Evolutionary conservation across 768 basidiomycete genomes (phyloP).

Genomic region (Trametes cubensis): DNA sequence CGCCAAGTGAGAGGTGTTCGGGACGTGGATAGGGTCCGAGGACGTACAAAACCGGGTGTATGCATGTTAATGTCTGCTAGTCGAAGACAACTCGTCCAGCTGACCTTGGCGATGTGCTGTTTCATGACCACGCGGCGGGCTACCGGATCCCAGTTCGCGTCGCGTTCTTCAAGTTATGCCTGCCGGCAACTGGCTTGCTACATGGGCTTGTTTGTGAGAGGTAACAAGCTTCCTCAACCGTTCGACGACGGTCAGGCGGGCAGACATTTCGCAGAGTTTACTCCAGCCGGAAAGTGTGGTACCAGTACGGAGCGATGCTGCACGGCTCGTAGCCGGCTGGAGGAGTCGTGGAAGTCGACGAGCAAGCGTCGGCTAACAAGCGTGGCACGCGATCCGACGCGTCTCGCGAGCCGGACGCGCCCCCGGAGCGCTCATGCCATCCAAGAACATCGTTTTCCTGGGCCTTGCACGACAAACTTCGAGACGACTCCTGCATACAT

Average conservation of each 20-base stretch:
- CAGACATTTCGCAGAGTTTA: too few relatives aligned
- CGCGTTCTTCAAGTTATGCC: too few relatives aligned
- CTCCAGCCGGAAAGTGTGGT: too few relatives aligned
- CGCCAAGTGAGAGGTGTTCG: not conserved
- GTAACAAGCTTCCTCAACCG: too few relatives aligned
- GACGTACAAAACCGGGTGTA: conserved; percentile 2
- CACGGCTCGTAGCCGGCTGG: not conserved
- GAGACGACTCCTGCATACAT: too few relatives aligned
- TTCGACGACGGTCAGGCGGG: too few relatives aligned
- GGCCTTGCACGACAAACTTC: too few relatives aligned
- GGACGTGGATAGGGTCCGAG: conserved; percentile 2
- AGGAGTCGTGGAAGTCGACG: not conserved
- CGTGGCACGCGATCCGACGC: not conserved
- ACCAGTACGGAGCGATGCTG: not conserved
- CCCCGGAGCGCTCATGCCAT: too few relatives aligned
- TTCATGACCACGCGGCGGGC: conserved; percentile 8
- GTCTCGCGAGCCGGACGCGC: not conserved
- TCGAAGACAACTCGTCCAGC: not conserved
- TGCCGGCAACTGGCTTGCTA: not conserved
- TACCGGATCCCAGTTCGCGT: not conserved
- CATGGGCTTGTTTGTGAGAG: not conserved
- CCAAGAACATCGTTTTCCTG: too few relatives aligned
- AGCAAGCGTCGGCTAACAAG: conserved; percentile 12
- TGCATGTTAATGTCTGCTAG: not conserved
- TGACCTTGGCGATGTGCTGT: not conserved